Evolutionary conservation across 345 rosid species (phyloP).

Genomic region (Eutrema heterophyllum): DNA sequence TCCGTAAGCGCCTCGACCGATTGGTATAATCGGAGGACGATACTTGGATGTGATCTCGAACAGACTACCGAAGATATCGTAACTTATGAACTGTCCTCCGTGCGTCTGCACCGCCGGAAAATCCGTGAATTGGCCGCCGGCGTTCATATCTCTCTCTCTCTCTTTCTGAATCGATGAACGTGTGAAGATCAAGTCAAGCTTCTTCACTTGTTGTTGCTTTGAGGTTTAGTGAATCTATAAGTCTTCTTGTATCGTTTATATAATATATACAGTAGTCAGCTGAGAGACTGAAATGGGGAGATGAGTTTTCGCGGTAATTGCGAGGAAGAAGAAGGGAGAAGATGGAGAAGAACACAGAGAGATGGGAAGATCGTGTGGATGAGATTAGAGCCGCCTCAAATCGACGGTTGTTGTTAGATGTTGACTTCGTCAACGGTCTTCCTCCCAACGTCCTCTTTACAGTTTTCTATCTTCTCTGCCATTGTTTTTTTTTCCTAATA

Average conservation of each 20-base stretch:
- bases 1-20: conserved; percentile 98
- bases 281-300: neutral
- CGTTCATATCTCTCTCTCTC: conserved; percentile 23
- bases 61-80: conserved; percentile 73
- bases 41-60: conserved; percentile 87
- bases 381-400: conserved; percentile 49
- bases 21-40: conserved; percentile 85
- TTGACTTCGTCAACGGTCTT: conserved; percentile 32
- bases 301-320: conserved; percentile 40
- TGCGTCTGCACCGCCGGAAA: conserved; percentile 68
- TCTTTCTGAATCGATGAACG: neutral
- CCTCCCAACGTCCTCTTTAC: conserved; percentile 9
- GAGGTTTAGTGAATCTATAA: neutral
- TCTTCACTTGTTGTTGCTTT: neutral
- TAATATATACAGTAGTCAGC: neutral
- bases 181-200: neutral
- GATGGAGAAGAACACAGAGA: neutral
- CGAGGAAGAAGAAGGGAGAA: conserved; percentile 43
- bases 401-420: conserved; percentile 28
- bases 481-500: neutral
- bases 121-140: conserved; percentile 46
- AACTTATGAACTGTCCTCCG: conserved; percentile 66
- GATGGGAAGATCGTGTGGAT: conserved; percentile 33
- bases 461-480: conserved; percentile 4
- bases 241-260: neutral